These are phyloP conservation scores for Tulasnella sp. DNA, from an alignment of 768 basidiomycete species.

Conservation along the genomic window DNA sequence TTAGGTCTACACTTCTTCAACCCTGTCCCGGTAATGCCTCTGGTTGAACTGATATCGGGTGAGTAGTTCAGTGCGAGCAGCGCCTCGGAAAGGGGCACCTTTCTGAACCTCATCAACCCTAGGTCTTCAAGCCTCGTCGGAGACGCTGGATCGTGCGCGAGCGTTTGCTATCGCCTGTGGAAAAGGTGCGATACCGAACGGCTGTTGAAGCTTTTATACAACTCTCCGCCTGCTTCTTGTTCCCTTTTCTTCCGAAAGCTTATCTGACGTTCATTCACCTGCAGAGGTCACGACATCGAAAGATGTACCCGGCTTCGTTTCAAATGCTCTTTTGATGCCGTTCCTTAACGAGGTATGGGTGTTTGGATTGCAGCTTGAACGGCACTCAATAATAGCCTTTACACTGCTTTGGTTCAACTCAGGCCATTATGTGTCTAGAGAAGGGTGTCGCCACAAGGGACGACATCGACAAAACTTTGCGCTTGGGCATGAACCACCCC, in stretches of 20 bases:
- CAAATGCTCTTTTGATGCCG: conserved; percentile 90
- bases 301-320: conserved; percentile 93
- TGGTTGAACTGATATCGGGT: conserved; percentile 87
- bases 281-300: conserved; percentile 84
- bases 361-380: background rate
- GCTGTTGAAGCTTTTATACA: background rate
- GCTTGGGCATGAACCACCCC: conserved; percentile 87
- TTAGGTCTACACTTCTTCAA: conserved; percentile 90
- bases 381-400: background rate
- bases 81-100: background rate
- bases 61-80: background rate
- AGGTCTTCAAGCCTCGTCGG: conserved; percentile 70
- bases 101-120: background rate
- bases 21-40: conserved; percentile 94
- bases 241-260: background rate
- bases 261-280: background rate
- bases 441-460: conserved; percentile 90
- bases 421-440: conserved; percentile 90
- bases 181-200: conserved; percentile 46
- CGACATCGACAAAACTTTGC: conserved; percentile 91
- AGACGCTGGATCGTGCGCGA: conserved; percentile 63
- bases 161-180: conserved; percentile 80
- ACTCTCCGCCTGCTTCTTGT: background rate
- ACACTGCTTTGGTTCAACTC: no score
- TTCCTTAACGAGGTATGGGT: conserved; percentile 79